Evolutionary conservation across 306 rosid species (phyloP), one percentile per base, ranked within the genome.

Genomic region (Acmispon strigosus): DNA sequence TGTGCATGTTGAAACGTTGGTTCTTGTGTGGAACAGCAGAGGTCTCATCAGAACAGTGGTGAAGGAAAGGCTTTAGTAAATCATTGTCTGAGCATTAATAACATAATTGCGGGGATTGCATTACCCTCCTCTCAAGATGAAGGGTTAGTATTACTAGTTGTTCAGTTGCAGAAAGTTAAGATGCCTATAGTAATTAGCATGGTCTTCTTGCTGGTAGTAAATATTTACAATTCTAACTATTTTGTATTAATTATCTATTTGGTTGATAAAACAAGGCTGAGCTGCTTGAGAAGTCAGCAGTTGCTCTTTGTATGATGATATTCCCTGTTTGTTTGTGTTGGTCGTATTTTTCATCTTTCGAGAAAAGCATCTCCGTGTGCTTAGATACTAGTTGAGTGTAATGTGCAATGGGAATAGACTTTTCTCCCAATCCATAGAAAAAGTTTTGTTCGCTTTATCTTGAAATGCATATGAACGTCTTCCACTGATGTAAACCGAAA

Each of bases 1-100:
- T 9, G 85, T 91, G 61, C 97, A 91, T 73, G 70, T 80, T 39
- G 93, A 87, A 68, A 88, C 92, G 0, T 83, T 87, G 54, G 86
- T 87, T 34, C 57, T 82, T 41, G 87, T 82, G 76, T 82, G 96
- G 93, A 82, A 83, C 85, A 75, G 89, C 76, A 58, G 59, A 68
- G 74, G 69, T 50, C 84, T 85, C 52, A 37, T 66, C 51, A 74
- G 83, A 65, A 74, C 84, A 27, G 84, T 87, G 49, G 92, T 89
- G 74, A 87, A 84, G 82, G 97, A 91, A 78, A 87, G 92, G 48
- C 81, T 91, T 43, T 70, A 61, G 75, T 65, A 14, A 7, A 44
- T 60, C 0, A 53, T 18, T 15, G 57, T 32, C 3, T 10, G 37
- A 27, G 16, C 74, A 27, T 68, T 12, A n/a, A n/a, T 64, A 54